Conservation (phyloP, 106 monocot species). For the Gastrodia elata region DNA sequence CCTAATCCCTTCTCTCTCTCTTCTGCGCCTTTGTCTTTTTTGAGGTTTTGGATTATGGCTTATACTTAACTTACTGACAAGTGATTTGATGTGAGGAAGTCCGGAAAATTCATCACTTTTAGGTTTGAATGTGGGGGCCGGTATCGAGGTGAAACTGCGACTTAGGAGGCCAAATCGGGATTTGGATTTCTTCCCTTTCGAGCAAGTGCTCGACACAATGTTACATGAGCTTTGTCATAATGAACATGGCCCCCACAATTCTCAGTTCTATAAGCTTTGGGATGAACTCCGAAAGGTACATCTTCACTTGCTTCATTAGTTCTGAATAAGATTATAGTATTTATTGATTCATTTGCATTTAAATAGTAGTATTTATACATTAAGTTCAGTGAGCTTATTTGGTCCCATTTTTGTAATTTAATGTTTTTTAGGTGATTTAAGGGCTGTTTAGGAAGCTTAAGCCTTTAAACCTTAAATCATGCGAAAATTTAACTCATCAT, state of each 20-base stretch:
- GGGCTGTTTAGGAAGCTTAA: too few species aligned
- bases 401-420: too few species aligned
- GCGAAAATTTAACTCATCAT: too few species aligned
- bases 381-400: neutral
- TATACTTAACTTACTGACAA: neutral
- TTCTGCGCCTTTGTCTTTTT: neutral
- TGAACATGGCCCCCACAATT: conserved; percentile 68
- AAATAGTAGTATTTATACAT: neutral
- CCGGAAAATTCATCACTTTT: conserved; percentile 52
- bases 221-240: conserved; percentile 90
- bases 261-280: conserved; percentile 90
- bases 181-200: conserved; percentile 74
- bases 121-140: conserved; percentile 67
- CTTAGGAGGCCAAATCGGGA: conserved; percentile 58
- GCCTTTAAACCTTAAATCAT: too few species aligned
- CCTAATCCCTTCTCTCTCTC: neutral
- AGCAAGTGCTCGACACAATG: conserved; percentile 94
- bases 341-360: neutral
- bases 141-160: conserved; percentile 68
- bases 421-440: too few species aligned
- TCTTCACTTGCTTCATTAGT: neutral
- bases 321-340: neutral
- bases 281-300: conserved; percentile 78
- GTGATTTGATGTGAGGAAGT: conserved; percentile 15
- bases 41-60: neutral